Percentiles rank a stretch among this genome's conserved stretches.
Conservation (phyloP, 306 rosid species). For the Pterocarpus macrocarpus region DNA sequence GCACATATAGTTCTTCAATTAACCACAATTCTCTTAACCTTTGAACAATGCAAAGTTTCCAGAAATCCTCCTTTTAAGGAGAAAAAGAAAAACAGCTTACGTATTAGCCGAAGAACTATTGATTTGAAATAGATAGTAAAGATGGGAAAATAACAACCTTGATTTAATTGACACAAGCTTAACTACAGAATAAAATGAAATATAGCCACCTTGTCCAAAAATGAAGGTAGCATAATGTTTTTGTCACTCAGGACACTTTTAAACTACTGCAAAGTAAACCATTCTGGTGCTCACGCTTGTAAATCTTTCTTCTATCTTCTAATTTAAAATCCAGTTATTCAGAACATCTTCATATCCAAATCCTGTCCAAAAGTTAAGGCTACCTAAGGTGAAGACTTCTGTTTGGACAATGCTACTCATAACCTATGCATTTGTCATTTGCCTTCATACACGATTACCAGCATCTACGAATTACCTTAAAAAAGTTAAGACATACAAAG, state of each 20-base stretch:
- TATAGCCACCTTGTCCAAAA: slow-evolving; percentile 25
- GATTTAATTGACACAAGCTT: slow-evolving; percentile 14
- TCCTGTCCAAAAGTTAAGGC: neutral
- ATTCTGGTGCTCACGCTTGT: neutral
- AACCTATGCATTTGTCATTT: slow-evolving; percentile 13
- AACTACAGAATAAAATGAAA: slow-evolving; percentile 12
- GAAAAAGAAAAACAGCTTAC: neutral
- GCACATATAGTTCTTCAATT: slow-evolving; percentile 37
- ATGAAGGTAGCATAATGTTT: slow-evolving; percentile 33
- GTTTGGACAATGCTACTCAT: neutral
- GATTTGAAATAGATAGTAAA: slow-evolving; percentile 3
- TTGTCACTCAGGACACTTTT: neutral
- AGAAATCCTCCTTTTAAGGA: slow-evolving; percentile 3
- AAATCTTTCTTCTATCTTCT: slow-evolving; percentile 10
- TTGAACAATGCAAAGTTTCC: neutral
- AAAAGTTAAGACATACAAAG: slow-evolving; percentile 5
- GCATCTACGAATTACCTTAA: slow-evolving; percentile 1
- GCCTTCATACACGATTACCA: neutral
- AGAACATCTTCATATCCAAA: slow-evolving; percentile 12
- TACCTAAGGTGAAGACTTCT: slow-evolving; percentile 1
- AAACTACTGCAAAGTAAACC: neutral
- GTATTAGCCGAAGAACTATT: slow-evolving; percentile 18
- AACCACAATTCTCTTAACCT: slow-evolving; percentile 14
- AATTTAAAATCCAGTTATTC: slow-evolving; percentile 13
- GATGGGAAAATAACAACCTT: neutral